Base-by-base conservation (phyloP, 148 eudicot species). In the Amaranthus palmeri region DNA sequence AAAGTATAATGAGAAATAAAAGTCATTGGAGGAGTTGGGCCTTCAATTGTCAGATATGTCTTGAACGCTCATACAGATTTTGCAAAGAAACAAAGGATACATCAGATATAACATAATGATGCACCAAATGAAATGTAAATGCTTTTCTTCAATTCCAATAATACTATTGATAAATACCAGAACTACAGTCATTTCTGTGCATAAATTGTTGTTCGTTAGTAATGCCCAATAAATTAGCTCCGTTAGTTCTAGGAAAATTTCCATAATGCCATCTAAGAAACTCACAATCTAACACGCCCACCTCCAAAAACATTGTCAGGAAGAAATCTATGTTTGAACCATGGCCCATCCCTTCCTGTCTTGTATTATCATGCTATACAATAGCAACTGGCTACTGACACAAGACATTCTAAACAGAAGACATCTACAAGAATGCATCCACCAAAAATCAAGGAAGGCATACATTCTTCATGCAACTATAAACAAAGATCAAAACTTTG, bases 401-500 rank as follows among this genome's bases (percentile, higher is more conserved):
- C 40, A 57, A 11, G 17, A 2, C 36, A 10, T 1, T 3, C 4
- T 55, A 18, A 17, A 9, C 36, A 17, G 7, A 43, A 13, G 45
- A 7, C 11, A 42, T 15, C 51, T 4, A 7, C 40, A 41, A 51
- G 12, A 46, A 49, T 8, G 10, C 41, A 72, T 13, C 11, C 43
- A 7, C 15, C 62, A 7, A 72, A 40, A 42, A 63, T 11, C 4
- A 7, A 7, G 17, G 3, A 11, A 43, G 12, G 53, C 25, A 7
- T 4, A 25, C 44, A 56, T 18, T 10, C 54, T 51, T 15, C 18
- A 53, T 10, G 55, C 70, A 70, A 54, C 73, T 18, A 15, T n/a
- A 40, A 73, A 46, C 11, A 76, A 63, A 13, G 15, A 47, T 42
- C 40, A 76, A 47, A 55, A 17, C 43, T 11, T 17, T 61, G 5